Base-by-base conservation (phyloP, 2,329 filamentous ascomycete genomes). In the Alternaria rosae region DNA sequence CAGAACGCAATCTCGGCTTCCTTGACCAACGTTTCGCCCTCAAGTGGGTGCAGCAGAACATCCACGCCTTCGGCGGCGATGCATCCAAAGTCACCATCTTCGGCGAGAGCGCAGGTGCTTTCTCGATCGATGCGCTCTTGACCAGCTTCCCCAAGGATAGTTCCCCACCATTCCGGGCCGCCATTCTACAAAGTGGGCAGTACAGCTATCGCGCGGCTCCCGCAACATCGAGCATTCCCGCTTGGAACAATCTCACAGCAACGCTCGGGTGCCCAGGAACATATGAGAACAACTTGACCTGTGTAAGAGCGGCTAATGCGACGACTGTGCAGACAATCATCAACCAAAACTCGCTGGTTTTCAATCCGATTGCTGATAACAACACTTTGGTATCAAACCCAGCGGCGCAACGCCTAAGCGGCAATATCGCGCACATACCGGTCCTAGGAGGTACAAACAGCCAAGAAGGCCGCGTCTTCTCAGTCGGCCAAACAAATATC, bases 11-110 rank as follows among this genome's bases (percentile, higher is more conserved):
- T 58, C 77, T 84, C 21, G 85, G 85, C 3, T 85, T 87, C 71
- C 85, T 85, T 77, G 85, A 87, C 55, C 85, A 87, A 61, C 79
- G 85, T n/a, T 70, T 82, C 20, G 85, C 85, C 4, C 75, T 87
- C 2, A 82, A 86, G 68, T 87, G 85, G 85, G 85, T 84, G 3
- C 78, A 81, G 55, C 80, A 81, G 26, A 83, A 85, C 59, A 82
- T 86, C 35, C 69, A 70, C 15, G 74, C 80, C 1, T 86, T 87
- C 57, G 83, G 83, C 1, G 85, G 85, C 6, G 79, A 86, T 69
- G 64, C 77, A 0, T 65, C 67, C 5, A 83, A 84, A 47, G 84
- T 87, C 52, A 87, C 85, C 0, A 78, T 87, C 9, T 76, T 77
- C 38, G 75, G 74, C 8, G 69, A 76, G 50, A 73, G 69, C 25